Base-by-base conservation (phyloP, 768 basidiomycete species). In the Trametes coccinea region DNA sequence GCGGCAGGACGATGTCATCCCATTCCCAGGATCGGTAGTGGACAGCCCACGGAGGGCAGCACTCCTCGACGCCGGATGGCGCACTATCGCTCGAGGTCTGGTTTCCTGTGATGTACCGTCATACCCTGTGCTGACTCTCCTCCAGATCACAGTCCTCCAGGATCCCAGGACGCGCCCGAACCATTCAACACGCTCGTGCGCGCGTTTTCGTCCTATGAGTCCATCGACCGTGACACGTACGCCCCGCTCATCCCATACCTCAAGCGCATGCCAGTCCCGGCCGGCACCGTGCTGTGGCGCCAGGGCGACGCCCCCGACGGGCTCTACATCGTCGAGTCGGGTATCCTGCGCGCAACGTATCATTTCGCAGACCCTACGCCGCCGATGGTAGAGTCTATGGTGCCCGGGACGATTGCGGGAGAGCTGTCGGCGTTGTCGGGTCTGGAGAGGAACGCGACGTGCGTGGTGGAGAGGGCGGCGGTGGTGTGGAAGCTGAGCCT, bases 331-430 rank as follows among this genome's bases (percentile, higher is more conserved):
- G 87, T 99, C 66, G 89, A 97, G 67, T 82, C 87, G 0, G 96
- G 96, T 7, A 84, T 93, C 34, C 79, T 99, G 34, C 80, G 91
- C 9, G 96, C 95, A 0, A 82, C 82, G 17, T 98, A 98, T 74
- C 60, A 51, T 47, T 95, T 94, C 70, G 85, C 85, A 2, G 85
- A 85, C 51, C 84, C 90, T 65, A 76, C 83, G 5, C 82, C 83
- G 29, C 72, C 75, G 5, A 85, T 93, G 51, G 88, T 91, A 69
- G 94, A 96, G 75, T 92, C 90, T 2, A 96, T 96, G 94, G 92
- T 95, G 0, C 86, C 93, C 3, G 95, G 95, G 2, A 93, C 94
- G 0, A 77, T 98, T 2, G 93, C 95, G 9, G 96, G 96, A 0
- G 96, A 98, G 74, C 73, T 99, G 54, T 88, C 92, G 0, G 91